These are phyloP conservation scores for Yarrowia divulgata DNA, from an alignment of 805 yeast species.

Conservation along the genomic window DNA sequence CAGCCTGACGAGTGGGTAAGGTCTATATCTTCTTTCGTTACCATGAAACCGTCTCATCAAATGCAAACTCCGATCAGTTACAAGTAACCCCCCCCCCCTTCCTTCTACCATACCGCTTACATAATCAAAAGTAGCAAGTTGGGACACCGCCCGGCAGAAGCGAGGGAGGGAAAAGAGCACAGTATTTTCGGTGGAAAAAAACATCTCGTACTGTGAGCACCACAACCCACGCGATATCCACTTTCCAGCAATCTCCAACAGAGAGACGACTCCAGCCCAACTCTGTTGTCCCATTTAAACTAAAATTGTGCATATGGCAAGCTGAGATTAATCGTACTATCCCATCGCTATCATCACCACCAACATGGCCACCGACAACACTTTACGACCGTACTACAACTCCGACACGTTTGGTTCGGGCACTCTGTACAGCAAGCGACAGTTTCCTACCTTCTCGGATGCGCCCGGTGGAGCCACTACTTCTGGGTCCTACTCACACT, in stretches of 20 bases:
- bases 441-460: constrained; percentile 41
- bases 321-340: constrained; percentile 25
- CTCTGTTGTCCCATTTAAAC: constrained; percentile 14
- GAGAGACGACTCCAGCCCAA: constrained; percentile 7
- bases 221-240: neutral
- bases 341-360: constrained; percentile 13
- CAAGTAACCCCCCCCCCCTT: too few species aligned
- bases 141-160: too few species aligned
- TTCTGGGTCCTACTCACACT: constrained; percentile 42
- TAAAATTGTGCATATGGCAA: constrained; percentile 32
- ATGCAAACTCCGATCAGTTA: too few species aligned
- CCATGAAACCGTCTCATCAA: too few species aligned
- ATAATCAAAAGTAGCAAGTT: too few species aligned
- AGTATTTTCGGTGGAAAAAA: too few species aligned
- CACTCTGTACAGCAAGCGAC: constrained; percentile 45
- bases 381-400: constrained; percentile 72
- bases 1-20: too few species aligned
- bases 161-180: too few species aligned
- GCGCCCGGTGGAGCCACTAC: constrained; percentile 21
- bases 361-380: constrained; percentile 28
- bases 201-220: neutral
- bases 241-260: neutral
- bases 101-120: too few species aligned
- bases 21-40: too few species aligned
- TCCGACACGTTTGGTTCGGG: constrained; percentile 65